Evolutionary conservation across 1,284 basidiomycete genomes (phyloP).

Genomic region (Cutaneotrichosporon cutaneum): DNA sequence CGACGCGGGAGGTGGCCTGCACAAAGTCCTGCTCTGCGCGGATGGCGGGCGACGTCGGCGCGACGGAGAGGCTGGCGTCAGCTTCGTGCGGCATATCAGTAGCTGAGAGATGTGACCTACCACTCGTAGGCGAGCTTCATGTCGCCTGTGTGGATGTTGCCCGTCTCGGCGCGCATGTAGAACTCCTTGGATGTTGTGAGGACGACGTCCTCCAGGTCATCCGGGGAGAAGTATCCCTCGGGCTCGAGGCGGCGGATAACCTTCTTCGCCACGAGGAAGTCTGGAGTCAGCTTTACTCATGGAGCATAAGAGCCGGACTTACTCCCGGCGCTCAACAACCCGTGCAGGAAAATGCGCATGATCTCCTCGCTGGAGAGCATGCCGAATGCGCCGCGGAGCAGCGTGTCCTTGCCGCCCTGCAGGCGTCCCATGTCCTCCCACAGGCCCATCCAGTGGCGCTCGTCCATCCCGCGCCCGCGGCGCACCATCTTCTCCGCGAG

Average conservation of each 20-base stretch:
- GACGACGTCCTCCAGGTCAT: slow-evolving; percentile 71
- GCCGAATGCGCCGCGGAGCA: slow-evolving; percentile 71
- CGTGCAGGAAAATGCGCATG: slow-evolving; percentile 73
- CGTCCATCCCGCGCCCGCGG: slow-evolving; percentile 57
- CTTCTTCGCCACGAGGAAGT: slow-evolving; percentile 70
- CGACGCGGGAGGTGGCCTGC: slow-evolving; percentile 73
- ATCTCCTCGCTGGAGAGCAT: slow-evolving; percentile 69
- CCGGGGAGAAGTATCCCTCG: slow-evolving; percentile 59
- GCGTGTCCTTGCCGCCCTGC: slow-evolving; percentile 61
- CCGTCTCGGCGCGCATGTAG: slow-evolving; percentile 87
- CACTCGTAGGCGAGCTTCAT: slow-evolving; percentile 96
- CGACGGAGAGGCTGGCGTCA: slow-evolving; percentile 66
- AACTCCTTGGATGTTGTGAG: slow-evolving; percentile 77
- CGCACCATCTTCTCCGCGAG: slow-evolving; percentile 84
- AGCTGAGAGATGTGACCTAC: slow-evolving; percentile 56
- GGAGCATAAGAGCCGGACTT: slow-evolving; percentile 52
- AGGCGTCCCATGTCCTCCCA: slow-evolving; percentile 86
- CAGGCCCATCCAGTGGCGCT: slow-evolving; percentile 78
- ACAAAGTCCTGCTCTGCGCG: slow-evolving; percentile 81
- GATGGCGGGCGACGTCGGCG: slow-evolving; percentile 64
- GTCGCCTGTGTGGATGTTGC: slow-evolving; percentile 85
- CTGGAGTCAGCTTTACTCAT: slow-evolving; percentile 55
- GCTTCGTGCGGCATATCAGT: background rate
- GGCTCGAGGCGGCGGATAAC: slow-evolving; percentile 62
- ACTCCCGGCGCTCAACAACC: slow-evolving; percentile 81